These are phyloP conservation scores for Dovyalis caffra DNA, from an alignment of 345 rosid genomes.

Conservation along the genomic window DNA sequence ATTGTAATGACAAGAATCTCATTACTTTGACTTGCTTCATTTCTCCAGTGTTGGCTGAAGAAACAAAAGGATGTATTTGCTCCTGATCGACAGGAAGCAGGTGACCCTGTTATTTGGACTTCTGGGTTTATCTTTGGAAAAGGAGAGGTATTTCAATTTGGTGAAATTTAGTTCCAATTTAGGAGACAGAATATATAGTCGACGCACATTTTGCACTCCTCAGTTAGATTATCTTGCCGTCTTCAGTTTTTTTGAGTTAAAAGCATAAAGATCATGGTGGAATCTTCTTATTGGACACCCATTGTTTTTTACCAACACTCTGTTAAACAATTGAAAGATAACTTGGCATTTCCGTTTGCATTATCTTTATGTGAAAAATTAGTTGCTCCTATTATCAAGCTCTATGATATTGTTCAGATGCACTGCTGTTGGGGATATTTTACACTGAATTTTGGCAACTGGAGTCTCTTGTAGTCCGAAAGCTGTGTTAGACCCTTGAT, in stretches of 20 bases:
- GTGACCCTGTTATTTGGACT: slow-evolving; percentile 68
- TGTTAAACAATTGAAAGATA: not conserved
- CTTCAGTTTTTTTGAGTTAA: not conserved
- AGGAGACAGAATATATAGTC: not conserved
- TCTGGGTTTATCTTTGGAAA: slow-evolving; percentile 89
- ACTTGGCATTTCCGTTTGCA: not conserved
- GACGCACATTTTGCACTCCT: not conserved
- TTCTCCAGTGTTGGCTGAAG: slow-evolving; percentile 91
- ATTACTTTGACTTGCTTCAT: slow-evolving; percentile 7
- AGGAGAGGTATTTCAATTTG: slow-evolving; percentile 68
- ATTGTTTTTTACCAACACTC: not conserved
- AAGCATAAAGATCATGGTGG: not conserved
- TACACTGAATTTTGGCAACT: not conserved
- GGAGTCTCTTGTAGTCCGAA: not conserved
- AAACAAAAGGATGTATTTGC: slow-evolving; percentile 71
- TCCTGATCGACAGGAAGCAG: slow-evolving; percentile 69
- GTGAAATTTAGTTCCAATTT: not conserved
- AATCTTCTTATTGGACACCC: not conserved
- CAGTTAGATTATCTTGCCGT: not conserved
- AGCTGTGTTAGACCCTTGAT: not conserved
- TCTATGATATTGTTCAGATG: not conserved
- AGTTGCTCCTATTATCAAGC: not conserved
- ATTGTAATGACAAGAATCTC: not conserved
- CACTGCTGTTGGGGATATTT: not conserved
- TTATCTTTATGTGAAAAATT: not conserved